These are phyloP conservation scores for Termitomyces sp. DNA, from an alignment of 768 basidiomycete genomes.

Conservation along the genomic window DNA sequence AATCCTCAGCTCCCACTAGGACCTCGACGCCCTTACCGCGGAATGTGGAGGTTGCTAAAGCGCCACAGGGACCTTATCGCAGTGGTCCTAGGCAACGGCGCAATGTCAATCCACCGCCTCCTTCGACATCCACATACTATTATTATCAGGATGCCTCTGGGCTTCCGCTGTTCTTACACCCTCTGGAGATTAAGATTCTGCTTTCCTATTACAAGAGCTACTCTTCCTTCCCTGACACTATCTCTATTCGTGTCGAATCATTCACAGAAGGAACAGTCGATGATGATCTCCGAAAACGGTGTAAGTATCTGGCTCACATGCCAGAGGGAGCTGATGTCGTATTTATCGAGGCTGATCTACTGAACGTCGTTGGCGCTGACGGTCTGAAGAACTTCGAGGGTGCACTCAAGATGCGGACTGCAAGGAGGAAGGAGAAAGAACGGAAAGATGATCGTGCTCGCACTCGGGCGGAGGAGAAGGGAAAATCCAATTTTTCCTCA, in stretches of 20 bases:
- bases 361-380: slow-evolving; percentile 68
- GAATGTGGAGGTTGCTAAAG: neutral
- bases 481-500: slow-evolving; percentile 34
- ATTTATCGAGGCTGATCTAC: slow-evolving; percentile 86
- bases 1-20: slow-evolving; percentile 18
- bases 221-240: slow-evolving; percentile 75
- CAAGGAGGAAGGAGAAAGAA: slow-evolving; percentile 75
- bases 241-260: slow-evolving; percentile 77
- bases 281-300: slow-evolving; percentile 90
- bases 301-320: slow-evolving; percentile 92
- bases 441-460: slow-evolving; percentile 86
- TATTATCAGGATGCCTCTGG: slow-evolving; percentile 96
- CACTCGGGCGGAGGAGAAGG: slow-evolving; percentile 69
- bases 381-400: slow-evolving; percentile 81
- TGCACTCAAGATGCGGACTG: slow-evolving; percentile 68
- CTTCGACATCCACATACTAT: slow-evolving; percentile 86
- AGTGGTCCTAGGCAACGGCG: slow-evolving; percentile 57
- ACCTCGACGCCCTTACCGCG: slow-evolving; percentile 9
- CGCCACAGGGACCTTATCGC: slow-evolving; percentile 24
- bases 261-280: slow-evolving; percentile 77
- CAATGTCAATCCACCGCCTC: slow-evolving; percentile 83
- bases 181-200: slow-evolving; percentile 92
- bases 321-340: slow-evolving; percentile 91
- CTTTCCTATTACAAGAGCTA: slow-evolving; percentile 81
- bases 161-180: slow-evolving; percentile 87